phyloP scores from a whole-genome alignment of 768 basidiomycete species.

The Chlorophyllum brunneum region DNA sequence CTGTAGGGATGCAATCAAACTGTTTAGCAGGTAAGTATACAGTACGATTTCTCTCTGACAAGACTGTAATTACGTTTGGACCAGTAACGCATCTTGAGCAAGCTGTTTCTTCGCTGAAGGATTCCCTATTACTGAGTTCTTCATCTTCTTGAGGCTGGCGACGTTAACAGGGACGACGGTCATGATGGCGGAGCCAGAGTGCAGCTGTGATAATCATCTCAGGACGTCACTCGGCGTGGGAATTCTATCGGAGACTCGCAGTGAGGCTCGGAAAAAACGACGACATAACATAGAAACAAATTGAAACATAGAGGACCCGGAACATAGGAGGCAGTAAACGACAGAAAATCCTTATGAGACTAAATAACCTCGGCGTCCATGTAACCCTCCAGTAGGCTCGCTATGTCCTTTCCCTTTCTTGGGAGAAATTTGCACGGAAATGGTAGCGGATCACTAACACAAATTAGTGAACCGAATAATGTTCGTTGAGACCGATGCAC shows the following conservation, averaged over 20 bases:
- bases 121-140: conserved; percentile 79
- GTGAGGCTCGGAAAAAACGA: too few relatives aligned
- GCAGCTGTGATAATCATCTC: not conserved
- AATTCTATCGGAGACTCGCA: too few relatives aligned
- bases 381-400: not conserved
- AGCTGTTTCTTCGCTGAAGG: conserved; percentile 64
- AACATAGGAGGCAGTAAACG: too few relatives aligned
- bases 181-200: conserved; percentile 10
- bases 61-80: conserved; percentile 40
- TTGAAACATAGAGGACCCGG: not conserved
- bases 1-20: conserved; percentile 62
- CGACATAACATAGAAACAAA: too few relatives aligned
- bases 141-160: conserved; percentile 56
- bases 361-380: not conserved
- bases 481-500: not conserved
- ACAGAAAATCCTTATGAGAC: too few relatives aligned
- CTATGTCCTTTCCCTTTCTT: not conserved
- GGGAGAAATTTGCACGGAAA: not conserved
- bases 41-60: not conserved
- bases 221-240: not conserved
- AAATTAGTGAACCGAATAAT: not conserved
- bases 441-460: not conserved
- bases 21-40: conserved; percentile 22
- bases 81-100: conserved; percentile 50
- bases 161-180: conserved; percentile 15